These are phyloP conservation scores for Pezicula neosporulosa DNA, from an alignment of 2,329 filamentous ascomycete genomes.

Conservation along the genomic window DNA sequence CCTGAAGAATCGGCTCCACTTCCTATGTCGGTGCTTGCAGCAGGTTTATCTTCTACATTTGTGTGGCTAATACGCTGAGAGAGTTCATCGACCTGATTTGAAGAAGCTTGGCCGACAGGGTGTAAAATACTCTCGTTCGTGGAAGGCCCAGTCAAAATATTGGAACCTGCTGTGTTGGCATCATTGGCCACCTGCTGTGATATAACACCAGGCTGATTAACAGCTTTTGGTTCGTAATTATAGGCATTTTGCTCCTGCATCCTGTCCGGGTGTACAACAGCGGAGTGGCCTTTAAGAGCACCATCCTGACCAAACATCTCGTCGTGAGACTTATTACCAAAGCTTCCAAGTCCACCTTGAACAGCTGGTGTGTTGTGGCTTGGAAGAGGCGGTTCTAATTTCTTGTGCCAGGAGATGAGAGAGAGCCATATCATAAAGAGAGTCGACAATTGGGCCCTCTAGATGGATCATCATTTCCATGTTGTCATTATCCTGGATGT, in stretches of 20 bases:
- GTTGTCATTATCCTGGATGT: conserved; percentile 76
- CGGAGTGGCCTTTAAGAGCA: conserved; percentile 26
- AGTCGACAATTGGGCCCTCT: conserved; percentile 74
- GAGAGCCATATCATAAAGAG: conserved; percentile 73
- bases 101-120: conserved; percentile 2
- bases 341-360: conserved; percentile 20
- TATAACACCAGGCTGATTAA: conserved; percentile 13
- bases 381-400: conserved; percentile 56
- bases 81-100: not conserved
- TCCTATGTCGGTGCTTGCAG: not conserved
- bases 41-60: conserved; percentile 3
- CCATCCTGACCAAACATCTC: conserved; percentile 27
- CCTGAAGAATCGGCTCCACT: not conserved
- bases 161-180: not conserved
- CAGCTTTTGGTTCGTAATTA: conserved; percentile 9
- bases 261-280: conserved; percentile 12
- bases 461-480: conserved; percentile 77
- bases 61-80: conserved; percentile 5
- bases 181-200: not conserved
- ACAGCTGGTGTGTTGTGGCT: conserved; percentile 47
- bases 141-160: conserved; percentile 11
- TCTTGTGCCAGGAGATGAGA: conserved; percentile 67
- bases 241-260: conserved; percentile 12
- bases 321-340: conserved; percentile 15
- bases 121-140: conserved; percentile 13